phyloP scores from a whole-genome alignment of 108 stramenopile genomes.

The Discostella stelligeroides region DNA sequence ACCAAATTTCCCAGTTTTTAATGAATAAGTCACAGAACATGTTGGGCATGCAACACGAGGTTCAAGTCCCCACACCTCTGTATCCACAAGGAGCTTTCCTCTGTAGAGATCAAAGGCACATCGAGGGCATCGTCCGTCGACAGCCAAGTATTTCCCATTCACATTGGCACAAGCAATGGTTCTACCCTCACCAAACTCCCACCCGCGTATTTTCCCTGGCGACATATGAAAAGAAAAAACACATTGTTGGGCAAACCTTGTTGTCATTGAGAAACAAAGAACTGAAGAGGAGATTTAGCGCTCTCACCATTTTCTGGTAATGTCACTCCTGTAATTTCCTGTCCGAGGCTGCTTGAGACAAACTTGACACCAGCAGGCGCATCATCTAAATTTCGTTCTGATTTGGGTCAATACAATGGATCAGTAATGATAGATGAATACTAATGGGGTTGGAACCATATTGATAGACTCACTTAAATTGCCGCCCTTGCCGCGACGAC shows the following conservation, averaged over 20 bases:
- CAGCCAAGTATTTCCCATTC: constrained; percentile 65
- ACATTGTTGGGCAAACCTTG: background rate
- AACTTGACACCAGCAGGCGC: background rate
- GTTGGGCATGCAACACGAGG: constrained; percentile 84
- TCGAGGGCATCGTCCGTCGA: constrained; percentile 70
- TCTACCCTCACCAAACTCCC: constrained; percentile 80
- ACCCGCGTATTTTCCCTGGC: constrained; percentile 62
- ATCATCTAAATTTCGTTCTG: constrained; percentile 17
- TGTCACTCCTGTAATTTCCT: constrained; percentile 88
- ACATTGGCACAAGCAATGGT: constrained; percentile 80
- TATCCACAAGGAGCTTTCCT: constrained; percentile 68
- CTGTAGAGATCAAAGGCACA: constrained; percentile 84
- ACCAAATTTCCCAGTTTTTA: constrained; percentile 70
- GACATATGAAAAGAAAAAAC: no score
- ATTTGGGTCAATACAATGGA: background rate
- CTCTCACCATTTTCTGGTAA: constrained; percentile 61
- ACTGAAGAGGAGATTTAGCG: background rate
- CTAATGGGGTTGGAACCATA: background rate
- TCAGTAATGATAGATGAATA: background rate
- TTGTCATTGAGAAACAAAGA: constrained; percentile 8
- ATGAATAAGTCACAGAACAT: constrained; percentile 70
- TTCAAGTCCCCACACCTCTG: constrained; percentile 55
- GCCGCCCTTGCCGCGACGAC: constrained; percentile 12
- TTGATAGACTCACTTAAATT: constrained; percentile 9
- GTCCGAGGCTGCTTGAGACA: constrained; percentile 66